Evolutionary conservation across 805 yeast species (phyloP).

Genomic region (Candida manassasensis): DNA sequence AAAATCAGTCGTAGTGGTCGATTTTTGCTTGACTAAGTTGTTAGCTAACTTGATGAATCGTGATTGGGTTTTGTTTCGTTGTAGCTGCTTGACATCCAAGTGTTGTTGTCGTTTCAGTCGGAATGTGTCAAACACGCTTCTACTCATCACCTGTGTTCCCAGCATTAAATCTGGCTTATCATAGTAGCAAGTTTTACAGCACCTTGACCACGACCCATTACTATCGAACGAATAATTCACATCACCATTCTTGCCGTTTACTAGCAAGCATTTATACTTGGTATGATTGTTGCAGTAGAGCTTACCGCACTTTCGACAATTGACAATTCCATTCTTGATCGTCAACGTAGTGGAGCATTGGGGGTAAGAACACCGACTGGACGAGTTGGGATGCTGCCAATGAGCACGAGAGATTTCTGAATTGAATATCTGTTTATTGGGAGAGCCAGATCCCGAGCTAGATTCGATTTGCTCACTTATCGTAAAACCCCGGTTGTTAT

Average conservation of each 20-base stretch:
- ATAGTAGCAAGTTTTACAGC: slow-evolving; percentile 61
- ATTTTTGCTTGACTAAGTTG: slow-evolving; percentile 16
- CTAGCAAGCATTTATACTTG: slow-evolving; percentile 46
- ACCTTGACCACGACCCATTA: slow-evolving; percentile 63
- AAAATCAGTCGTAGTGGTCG: slow-evolving; percentile 5
- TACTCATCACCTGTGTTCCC: slow-evolving; percentile 33
- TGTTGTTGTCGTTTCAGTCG: slow-evolving; percentile 33
- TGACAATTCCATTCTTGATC: slow-evolving; percentile 52
- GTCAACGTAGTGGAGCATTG: slow-evolving; percentile 42
- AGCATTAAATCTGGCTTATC: slow-evolving; percentile 48
- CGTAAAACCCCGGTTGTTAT: slow-evolving; percentile 34
- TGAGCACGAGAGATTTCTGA: slow-evolving; percentile 41
- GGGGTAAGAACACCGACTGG: slow-evolving; percentile 37
- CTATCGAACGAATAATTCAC: slow-evolving; percentile 35
- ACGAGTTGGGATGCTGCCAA: slow-evolving; percentile 51
- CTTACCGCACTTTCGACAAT: slow-evolving; percentile 75
- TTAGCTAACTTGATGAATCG: slow-evolving; percentile 48
- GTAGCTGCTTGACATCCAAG: slow-evolving; percentile 47
- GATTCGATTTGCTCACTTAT: slow-evolving; percentile 18
- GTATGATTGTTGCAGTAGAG: slow-evolving; percentile 67
- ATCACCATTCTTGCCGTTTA: slow-evolving; percentile 46
- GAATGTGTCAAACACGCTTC: slow-evolving; percentile 47
- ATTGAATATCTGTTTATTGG: slow-evolving; percentile 2
- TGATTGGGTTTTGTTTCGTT: slow-evolving; percentile 55
- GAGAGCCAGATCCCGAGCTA: not conserved